A percentile compares a stretch with the other conserved stretches of the same genome.
Conservation (phyloP, 495 filamentous ascomycete species). For the Aspergillus sclerotioniger region DNA sequence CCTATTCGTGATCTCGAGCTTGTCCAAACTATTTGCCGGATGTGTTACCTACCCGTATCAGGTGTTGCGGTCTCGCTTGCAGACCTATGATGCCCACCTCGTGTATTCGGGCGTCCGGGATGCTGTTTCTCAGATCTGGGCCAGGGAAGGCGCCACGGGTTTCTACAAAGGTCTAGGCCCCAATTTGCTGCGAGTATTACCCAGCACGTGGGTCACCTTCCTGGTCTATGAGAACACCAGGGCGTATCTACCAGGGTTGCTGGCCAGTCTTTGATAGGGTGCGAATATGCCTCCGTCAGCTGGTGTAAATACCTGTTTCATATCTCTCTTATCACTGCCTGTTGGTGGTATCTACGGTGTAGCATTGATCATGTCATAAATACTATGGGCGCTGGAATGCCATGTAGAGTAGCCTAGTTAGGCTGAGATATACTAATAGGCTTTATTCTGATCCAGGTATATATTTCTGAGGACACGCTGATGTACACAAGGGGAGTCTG, state of each 20-base stretch:
- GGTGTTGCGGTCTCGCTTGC: conserved; percentile 80
- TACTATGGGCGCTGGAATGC: neutral
- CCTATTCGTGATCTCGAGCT: conserved; percentile 70
- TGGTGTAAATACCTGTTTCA: neutral
- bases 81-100: conserved; percentile 72
- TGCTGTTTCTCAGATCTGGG: conserved; percentile 70
- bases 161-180: conserved; percentile 94
- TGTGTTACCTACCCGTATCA: conserved; percentile 91
- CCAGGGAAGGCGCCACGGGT: conserved; percentile 71
- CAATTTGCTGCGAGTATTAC: conserved; percentile 83
- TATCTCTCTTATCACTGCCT: neutral
- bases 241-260: conserved; percentile 31
- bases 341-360: neutral
- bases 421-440: neutral
- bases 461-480: neutral
- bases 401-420: neutral
- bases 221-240: conserved; percentile 94
- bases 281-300: neutral
- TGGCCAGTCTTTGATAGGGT: conserved; percentile 2
- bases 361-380: neutral
- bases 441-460: neutral
- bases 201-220: conserved; percentile 97
- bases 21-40: conserved; percentile 85
- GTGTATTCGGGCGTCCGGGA: conserved; percentile 68
- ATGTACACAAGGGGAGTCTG: neutral